A percentile compares a stretch with the other conserved stretches of the same genome.
Conservation (phyloP, 2,329 filamentous ascomycete species). For the Talaromyces verruculosus region DNA sequence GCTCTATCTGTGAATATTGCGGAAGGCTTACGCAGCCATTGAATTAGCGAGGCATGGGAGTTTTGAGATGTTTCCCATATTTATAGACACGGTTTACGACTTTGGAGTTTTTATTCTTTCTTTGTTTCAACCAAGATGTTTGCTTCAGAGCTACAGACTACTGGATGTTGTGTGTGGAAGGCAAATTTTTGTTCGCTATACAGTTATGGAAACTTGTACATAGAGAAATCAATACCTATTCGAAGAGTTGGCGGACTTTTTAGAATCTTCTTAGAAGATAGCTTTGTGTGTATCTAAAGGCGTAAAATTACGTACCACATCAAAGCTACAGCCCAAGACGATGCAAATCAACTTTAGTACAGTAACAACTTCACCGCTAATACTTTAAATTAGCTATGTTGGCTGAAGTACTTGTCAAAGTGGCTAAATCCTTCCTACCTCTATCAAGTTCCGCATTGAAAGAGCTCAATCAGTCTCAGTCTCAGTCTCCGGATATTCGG, state of each 20-base stretch:
- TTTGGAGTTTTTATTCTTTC: neutral
- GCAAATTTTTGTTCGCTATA: neutral
- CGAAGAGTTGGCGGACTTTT: neutral
- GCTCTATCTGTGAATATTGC: neutral
- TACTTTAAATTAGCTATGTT: neutral
- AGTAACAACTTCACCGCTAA: neutral
- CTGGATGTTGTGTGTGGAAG: neutral
- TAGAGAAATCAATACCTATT: neutral
- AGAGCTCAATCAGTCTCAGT: neutral
- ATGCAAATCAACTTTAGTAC: neutral
- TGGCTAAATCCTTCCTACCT: neutral
- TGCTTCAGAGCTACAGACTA: neutral
- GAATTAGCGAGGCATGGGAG: neutral
- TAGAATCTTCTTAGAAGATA: neutral
- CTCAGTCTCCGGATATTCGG: neutral
- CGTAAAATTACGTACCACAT: neutral
- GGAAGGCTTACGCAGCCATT: neutral
- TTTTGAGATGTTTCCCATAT: neutral
- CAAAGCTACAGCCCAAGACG: neutral
- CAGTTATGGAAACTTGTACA: neutral
- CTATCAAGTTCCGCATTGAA: neutral
- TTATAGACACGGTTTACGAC: neutral
- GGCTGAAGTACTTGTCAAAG: neutral
- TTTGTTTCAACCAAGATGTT: neutral
- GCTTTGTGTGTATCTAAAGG: neutral